Percentiles rank a stretch among this genome's conserved stretches.
Conservation (phyloP, 768 basidiomycete species). For the Russula ochroleuca region DNA sequence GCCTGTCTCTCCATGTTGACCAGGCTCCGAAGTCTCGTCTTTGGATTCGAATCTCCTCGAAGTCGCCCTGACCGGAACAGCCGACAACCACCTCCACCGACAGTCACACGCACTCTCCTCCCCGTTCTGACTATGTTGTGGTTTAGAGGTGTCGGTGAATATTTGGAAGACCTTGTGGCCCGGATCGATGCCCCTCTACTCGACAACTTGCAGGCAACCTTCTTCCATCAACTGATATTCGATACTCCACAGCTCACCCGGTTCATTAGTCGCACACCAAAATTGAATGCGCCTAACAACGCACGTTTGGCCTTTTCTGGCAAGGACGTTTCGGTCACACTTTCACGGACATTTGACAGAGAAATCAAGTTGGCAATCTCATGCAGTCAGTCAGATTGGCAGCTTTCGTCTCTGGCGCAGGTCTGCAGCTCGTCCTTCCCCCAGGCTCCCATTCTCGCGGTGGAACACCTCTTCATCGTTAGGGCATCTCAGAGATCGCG, state of each 20-base stretch:
- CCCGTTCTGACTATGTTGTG: not conserved
- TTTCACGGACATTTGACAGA: not conserved
- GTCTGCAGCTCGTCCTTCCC: not conserved
- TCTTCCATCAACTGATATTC: not conserved
- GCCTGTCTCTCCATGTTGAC: not conserved
- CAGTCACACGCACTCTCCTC: not conserved
- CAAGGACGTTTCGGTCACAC: not conserved
- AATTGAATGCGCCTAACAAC: not conserved
- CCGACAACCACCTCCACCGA: not conserved
- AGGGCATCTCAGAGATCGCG: too few species aligned
- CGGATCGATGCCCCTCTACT: not conserved
- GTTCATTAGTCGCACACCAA: not conserved
- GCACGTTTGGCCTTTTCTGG: rapidly evolving
- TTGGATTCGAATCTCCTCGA: not conserved
- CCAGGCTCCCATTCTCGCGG: not conserved
- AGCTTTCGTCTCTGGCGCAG: not conserved
- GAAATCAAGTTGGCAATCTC: not conserved
- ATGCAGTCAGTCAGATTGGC: not conserved
- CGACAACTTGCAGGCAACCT: rapidly evolving
- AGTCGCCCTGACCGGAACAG: not conserved
- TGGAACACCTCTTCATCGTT: not conserved
- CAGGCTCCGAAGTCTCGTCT: not conserved
- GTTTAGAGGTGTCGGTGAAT: not conserved
- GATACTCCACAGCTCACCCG: not conserved
- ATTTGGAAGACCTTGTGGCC: not conserved